phyloP scores from a whole-genome alignment of 306 rosid species.

The Ochetophila trinervis region DNA sequence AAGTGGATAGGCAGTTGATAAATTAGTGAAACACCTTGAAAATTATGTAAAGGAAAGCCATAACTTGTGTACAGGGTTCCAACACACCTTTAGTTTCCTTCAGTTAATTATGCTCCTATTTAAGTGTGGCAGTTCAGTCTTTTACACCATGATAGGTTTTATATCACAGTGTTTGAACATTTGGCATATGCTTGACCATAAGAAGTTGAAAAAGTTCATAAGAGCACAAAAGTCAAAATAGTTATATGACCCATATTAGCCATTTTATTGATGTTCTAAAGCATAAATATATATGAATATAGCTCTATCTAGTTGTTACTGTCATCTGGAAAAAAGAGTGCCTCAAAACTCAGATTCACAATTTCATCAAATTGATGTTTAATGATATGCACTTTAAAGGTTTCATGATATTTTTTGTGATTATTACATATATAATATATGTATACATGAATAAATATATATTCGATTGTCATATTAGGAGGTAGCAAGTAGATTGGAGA shows the following conservation, averaged over 20 bases:
- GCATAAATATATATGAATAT: no score
- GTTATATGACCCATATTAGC: no score
- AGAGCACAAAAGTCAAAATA: no score
- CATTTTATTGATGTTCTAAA: no score
- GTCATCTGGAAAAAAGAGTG: no score
- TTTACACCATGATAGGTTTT: background rate
- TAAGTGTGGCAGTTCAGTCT: constrained; percentile 7
- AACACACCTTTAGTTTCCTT: background rate
- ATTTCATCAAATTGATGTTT: background rate
- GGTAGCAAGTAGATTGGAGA: constrained; percentile 60
- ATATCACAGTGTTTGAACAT: background rate
- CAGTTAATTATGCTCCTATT: background rate
- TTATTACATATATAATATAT: background rate
- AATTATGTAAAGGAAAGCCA: no score
- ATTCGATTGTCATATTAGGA: constrained; percentile 40
- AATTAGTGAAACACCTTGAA: no score
- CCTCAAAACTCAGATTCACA: background rate
- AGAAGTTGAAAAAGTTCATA: no score
- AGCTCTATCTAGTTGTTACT: no score
- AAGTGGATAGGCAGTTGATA: constrained; percentile 1
- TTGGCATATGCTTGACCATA: background rate
- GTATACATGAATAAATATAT: background rate
- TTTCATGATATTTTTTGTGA: constrained; percentile 3
- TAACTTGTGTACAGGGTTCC: no score
- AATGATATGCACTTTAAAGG: constrained; percentile 13